phyloP scores from a whole-genome alignment of 495 filamentous ascomycete genomes.

The Podospora sp. region DNA sequence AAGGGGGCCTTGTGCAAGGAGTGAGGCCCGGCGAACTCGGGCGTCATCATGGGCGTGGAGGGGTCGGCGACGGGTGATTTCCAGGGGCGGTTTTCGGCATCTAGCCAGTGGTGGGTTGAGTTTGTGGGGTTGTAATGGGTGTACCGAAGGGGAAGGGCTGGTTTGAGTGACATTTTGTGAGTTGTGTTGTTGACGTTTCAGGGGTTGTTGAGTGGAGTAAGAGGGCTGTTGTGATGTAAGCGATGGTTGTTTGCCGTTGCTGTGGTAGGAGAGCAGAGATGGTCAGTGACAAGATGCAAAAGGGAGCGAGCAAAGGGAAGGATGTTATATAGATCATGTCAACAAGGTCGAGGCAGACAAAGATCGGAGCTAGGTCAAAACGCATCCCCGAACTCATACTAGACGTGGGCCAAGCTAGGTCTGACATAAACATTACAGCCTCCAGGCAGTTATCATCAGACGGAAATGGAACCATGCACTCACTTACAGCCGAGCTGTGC shows the following conservation, averaged over 20 bases:
- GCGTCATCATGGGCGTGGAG: too few species aligned
- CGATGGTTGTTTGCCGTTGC: too few species aligned
- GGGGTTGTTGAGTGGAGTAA: too few species aligned
- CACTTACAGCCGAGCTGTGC: not conserved
- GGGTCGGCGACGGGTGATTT: too few species aligned
- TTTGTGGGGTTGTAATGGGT: too few species aligned
- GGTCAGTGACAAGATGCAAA: not conserved
- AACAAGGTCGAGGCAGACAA: not conserved
- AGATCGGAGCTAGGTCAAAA: not conserved
- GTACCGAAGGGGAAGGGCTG: too few species aligned
- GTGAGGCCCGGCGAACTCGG: not conserved
- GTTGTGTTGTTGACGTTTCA: too few species aligned
- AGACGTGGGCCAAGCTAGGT: not conserved
- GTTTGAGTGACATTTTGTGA: too few species aligned
- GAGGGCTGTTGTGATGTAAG: too few species aligned
- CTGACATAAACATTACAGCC: not conserved
- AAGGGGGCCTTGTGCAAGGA: not conserved
- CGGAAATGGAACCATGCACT: not conserved
- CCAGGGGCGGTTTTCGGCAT: too few species aligned
- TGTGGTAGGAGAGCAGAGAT: not conserved
- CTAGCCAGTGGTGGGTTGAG: too few species aligned
- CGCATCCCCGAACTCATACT: not conserved
- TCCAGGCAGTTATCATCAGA: not conserved
- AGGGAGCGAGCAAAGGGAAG: not conserved
- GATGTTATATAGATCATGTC: not conserved